Percentiles rank a stretch among this genome's conserved stretches.
These are phyloP conservation scores for Pseudevernia furfuracea DNA, from an alignment of 495 filamentous ascomycete genomes.

Conservation along the genomic window DNA sequence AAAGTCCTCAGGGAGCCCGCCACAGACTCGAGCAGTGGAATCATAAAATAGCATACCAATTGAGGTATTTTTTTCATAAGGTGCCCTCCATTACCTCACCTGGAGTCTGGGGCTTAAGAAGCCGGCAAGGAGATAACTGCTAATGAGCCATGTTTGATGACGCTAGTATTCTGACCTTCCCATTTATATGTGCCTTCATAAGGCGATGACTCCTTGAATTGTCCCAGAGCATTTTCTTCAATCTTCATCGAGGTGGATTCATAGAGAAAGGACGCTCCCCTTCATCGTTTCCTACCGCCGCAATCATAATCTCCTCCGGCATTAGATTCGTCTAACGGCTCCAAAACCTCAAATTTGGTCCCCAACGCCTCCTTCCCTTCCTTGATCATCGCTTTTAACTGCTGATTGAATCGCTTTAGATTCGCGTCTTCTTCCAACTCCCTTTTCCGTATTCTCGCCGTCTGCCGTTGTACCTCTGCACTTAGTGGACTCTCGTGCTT, in stretches of 20 bases:
- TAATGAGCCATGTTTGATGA: not conserved
- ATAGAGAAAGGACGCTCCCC: not conserved
- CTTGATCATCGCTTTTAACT: constrained; percentile 74
- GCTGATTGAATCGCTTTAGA: constrained; percentile 67
- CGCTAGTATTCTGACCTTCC: not conserved
- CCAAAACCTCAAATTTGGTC: constrained; percentile 66
- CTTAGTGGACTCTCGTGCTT: constrained; percentile 39
- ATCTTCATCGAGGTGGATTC: not conserved
- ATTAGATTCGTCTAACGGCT: constrained; percentile 30
- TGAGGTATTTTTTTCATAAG: not conserved
- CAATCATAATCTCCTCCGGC: constrained; percentile 14
- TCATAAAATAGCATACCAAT: too few species aligned
- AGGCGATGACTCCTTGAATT: not conserved
- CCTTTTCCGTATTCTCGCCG: constrained; percentile 55
- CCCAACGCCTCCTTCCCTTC: constrained; percentile 83
- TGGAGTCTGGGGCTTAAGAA: not conserved
- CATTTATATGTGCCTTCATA: not conserved
- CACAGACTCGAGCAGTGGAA: not conserved
- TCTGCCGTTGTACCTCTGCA: constrained; percentile 58
- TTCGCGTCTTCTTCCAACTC: constrained; percentile 74
- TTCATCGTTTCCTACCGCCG: constrained; percentile 7
- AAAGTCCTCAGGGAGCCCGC: not conserved
- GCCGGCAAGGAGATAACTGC: too few species aligned
- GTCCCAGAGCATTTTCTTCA: not conserved
- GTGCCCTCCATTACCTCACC: not conserved